These are phyloP conservation scores for Inga laurina DNA, from an alignment of 306 rosid species.

Conservation along the genomic window DNA sequence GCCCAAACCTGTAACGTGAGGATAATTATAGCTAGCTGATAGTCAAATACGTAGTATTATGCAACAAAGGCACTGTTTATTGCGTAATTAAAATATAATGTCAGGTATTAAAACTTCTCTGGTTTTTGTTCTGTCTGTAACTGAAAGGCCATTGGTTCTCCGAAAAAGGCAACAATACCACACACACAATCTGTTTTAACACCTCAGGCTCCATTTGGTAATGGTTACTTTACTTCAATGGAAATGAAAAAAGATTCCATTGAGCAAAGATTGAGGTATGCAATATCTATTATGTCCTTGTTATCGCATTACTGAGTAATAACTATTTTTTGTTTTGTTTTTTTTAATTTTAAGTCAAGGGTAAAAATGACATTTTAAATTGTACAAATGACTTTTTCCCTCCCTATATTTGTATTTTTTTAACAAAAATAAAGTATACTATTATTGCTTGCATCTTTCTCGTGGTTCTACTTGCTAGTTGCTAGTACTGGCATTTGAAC, in stretches of 20 bases:
- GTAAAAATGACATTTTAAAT: background rate
- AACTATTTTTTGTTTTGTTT: no score
- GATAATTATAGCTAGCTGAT: background rate
- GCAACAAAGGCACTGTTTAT: background rate
- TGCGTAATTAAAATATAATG: background rate
- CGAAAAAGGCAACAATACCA: background rate
- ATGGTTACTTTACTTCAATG: background rate
- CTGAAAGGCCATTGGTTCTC: background rate
- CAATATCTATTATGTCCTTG: background rate
- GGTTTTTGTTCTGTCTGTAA: background rate
- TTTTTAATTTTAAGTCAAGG: background rate
- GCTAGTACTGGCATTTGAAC: no score
- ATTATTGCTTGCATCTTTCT: no score
- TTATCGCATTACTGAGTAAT: background rate
- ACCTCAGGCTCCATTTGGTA: background rate
- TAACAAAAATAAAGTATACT: no score
- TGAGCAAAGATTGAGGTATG: background rate
- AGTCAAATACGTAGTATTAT: background rate
- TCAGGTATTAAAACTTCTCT: background rate
- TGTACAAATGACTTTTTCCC: no score
- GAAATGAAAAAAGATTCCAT: background rate
- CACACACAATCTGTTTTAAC: background rate
- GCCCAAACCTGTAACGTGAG: background rate
- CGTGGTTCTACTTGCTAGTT: no score
- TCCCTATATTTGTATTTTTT: no score